Conservation (phyloP, 2,329 filamentous ascomycete species). For the Calonectria hawksworthii region DNA sequence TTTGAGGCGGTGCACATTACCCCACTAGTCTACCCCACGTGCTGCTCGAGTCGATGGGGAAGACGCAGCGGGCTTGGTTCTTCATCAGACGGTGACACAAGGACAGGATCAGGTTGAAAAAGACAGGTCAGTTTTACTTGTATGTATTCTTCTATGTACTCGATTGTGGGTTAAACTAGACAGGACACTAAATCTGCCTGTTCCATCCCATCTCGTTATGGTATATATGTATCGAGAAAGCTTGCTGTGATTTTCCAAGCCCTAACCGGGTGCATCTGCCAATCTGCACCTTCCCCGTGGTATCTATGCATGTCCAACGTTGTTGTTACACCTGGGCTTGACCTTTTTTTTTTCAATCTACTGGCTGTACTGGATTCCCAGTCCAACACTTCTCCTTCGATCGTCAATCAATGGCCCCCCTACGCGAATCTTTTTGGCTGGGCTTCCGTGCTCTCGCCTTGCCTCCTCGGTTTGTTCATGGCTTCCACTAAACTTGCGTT, state of each 20-base stretch:
- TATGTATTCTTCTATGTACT: neutral
- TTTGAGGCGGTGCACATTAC: conserved; percentile 27
- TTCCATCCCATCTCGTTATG: neutral
- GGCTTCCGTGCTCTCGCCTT: conserved; percentile 57
- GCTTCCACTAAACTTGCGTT: conserved; percentile 64
- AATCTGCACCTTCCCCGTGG: neutral
- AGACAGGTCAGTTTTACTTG: neutral
- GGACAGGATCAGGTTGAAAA: neutral
- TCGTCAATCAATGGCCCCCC: conserved; percentile 56
- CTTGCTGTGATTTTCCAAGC: conserved; percentile 11
- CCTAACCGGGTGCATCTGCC: neutral
- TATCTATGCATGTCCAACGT: conserved; percentile 5
- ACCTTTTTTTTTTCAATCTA: conserved; percentile 20
- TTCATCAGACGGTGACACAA: neutral
- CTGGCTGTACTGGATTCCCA: conserved; percentile 66
- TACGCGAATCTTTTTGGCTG: conserved; percentile 65
- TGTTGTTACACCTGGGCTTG: neutral
- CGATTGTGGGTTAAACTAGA: neutral
- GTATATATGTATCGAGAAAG: neutral
- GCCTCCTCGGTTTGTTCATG: conserved; percentile 47
- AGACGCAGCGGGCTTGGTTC: neutral
- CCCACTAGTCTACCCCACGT: neutral
- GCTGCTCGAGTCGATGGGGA: neutral
- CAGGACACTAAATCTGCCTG: neutral
- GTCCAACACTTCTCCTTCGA: conserved; percentile 56